Evolutionary conservation across 192 early-diverging fungal species (phyloP), one percentile per base, ranked within the genome.

Genomic region (Phlyctochytrium planicorne): DNA sequence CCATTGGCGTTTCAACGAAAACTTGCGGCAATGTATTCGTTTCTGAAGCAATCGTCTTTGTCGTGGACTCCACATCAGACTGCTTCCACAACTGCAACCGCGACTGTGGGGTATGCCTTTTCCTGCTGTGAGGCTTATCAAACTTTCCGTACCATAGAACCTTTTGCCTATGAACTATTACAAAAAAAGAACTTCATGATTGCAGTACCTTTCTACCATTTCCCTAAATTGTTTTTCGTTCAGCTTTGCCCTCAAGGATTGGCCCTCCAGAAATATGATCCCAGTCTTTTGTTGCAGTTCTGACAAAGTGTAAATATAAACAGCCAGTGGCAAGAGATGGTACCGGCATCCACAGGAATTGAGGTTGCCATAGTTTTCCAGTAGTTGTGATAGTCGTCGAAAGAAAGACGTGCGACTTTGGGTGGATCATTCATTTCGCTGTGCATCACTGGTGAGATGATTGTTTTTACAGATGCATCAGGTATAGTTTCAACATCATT

Each of bases 311-410:
- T 6, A 29, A 63, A 63, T 52, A 31, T 25, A 3, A 16, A 16
- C 36, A 20, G 50, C 65, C 23, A 65, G n/a, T 52, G 30, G 40
- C 20, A 6, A 47, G 40, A 20, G 40, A 47, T 47, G 25, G 30
- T 47, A 24, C 12, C 16, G 34, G 17, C 16, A 25, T 74, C 55
- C 14, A 27, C 6, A 17, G 78, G 80, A 23, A 82, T 3, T 2
- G 78, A 75, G 0, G 83, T 84, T 1, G 78, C 80, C 12, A 77
- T 35, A 17, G 31, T 40, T 61, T 74, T 82, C 83, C 83, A 84
- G 25, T 62, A 47, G 16, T 74, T 68, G 59, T 82, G 72, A 53
- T 84, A 84, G 16, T 78, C 73, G 59, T 82, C 78, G 65, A 84
- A 84, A n/a, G 73, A 71, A 2, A 82, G 59, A 24, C 62, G 67